Evolutionary conservation across 2,329 filamentous ascomycete genomes (phyloP), one percentile per base, ranked within the genome.

Genomic region (Microthyrium microscopicum): DNA sequence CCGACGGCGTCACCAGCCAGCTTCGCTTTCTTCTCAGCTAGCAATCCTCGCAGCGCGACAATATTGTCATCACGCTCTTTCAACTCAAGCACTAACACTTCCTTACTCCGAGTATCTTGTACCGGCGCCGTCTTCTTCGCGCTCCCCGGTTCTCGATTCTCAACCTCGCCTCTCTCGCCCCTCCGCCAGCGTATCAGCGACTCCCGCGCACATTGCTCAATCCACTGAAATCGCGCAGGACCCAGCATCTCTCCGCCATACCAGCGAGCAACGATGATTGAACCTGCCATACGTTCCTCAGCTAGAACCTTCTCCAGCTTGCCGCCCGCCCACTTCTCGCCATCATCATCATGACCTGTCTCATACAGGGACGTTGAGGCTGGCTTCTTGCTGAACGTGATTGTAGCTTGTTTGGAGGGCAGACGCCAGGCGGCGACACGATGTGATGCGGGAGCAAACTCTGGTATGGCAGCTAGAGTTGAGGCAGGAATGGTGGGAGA

Each of bases 181-280:
- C 40, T 31, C 35, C 52, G 51, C 43, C 54, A 66, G 28, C 49
- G 55, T 42, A 47, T 44, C 13, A 69, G 56, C 2, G 63, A 64
- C 35, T 61, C 58, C 36, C 55, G 53, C 3, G 64, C 65, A 20
- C 49, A 55, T 17, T 48, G 56, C 42, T 67, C 62, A 19, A 70
- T 65, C 38, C 68, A 64, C 31, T 54, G 56, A 40, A 69, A 70
- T 12, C 66, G 46, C 12, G 64, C 56, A 2, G 63, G 64, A 0
- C 66, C 66, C 7, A 70, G 53, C 43, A 66, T 56, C 3, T 60
- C 51, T 1, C 66, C 66, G 3, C 66, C 65, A 41, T 65, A 69
- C 64, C 64, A 69, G 12, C 66, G 44, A 24, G 63, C 66, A 6
- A 70, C 66, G 4, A 68, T 60, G 16, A 66, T 52, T 2, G 52